Evolutionary conservation across 495 filamentous ascomycete species (phyloP).

Genomic region (Hyaloscypha hepaticicola): DNA sequence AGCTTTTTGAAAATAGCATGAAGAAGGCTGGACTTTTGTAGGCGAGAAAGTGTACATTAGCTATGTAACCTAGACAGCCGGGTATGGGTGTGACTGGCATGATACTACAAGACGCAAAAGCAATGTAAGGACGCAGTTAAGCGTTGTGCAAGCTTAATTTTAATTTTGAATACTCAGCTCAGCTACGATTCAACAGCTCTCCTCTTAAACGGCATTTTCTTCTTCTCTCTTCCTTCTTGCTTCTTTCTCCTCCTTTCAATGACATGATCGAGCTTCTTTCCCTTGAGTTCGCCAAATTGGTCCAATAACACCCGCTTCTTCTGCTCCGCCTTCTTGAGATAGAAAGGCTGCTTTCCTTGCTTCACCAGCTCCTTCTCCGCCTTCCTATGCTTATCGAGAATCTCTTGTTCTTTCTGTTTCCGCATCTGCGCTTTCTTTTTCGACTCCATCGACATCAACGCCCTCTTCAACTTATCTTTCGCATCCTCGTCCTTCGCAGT

Average conservation of each 20-base stretch:
- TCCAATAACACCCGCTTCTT: conserved; percentile 81
- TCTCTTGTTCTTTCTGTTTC: conserved; percentile 62
- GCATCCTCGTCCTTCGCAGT: conserved; percentile 61
- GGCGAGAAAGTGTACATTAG: not conserved
- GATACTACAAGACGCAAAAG: no score
- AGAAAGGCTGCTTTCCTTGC: conserved; percentile 91
- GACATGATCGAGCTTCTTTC: conserved; percentile 72
- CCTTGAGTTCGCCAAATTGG: conserved; percentile 76
- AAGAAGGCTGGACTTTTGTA: conserved; percentile 26
- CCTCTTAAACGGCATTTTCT: conserved; percentile 68
- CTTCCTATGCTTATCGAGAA: conserved; percentile 71
- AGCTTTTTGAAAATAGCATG: conserved; percentile 62
- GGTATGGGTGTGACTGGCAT: not conserved
- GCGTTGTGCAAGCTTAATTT: no score
- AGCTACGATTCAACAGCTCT: conserved; percentile 38
- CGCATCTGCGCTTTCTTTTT: conserved; percentile 63
- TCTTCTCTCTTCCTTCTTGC: conserved; percentile 75
- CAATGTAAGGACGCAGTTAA: no score
- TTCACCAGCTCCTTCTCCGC: conserved; percentile 79
- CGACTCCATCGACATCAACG: conserved; percentile 67
- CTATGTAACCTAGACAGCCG: not conserved
- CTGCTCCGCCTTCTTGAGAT: conserved; percentile 84
- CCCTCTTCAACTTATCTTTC: conserved; percentile 64
- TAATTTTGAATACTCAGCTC: not conserved
- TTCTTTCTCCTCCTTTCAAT: conserved; percentile 86